Conservation (phyloP, 805 yeast species). For the Wickerhamomyces kurtzmanii region DNA sequence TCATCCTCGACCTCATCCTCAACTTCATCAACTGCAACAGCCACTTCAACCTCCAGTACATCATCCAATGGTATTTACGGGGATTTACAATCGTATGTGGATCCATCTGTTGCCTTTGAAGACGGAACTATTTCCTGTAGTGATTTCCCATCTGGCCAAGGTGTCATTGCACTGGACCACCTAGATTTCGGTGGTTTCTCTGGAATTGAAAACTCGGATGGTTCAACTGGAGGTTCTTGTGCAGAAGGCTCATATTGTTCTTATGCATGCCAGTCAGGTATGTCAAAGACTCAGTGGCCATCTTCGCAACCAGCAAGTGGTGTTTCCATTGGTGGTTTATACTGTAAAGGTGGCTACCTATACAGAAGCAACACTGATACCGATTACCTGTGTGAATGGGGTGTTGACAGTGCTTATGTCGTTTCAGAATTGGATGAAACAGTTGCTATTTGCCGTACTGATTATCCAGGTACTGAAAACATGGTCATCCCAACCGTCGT, state of each 20-base stretch:
- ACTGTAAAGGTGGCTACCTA: slow-evolving; percentile 76
- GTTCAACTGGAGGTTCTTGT: slow-evolving; percentile 56
- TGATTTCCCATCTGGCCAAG: slow-evolving; percentile 71
- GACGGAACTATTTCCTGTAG: slow-evolving; percentile 68
- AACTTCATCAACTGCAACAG: slow-evolving; percentile 12
- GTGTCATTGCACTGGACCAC: slow-evolving; percentile 68
- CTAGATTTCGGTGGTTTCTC: slow-evolving; percentile 79
- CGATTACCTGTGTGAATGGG: slow-evolving; percentile 82
- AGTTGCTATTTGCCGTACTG: slow-evolving; percentile 95
- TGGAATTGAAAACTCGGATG: slow-evolving; percentile 46
- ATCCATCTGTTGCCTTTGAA: slow-evolving; percentile 48
- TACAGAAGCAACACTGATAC: slow-evolving; percentile 67
- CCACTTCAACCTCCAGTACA: slow-evolving; percentile 20
- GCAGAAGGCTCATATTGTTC: slow-evolving; percentile 91
- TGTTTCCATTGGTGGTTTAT: slow-evolving; percentile 88
- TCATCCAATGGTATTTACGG: slow-evolving; percentile 33
- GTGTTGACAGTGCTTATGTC: slow-evolving; percentile 58
- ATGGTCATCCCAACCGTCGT: slow-evolving; percentile 93
- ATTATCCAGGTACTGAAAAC: slow-evolving; percentile 98
- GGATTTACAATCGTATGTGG: slow-evolving; percentile 44
- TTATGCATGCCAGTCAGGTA: slow-evolving; percentile 96
- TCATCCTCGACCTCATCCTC: slow-evolving; percentile 15
- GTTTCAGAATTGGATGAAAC: slow-evolving; percentile 50
- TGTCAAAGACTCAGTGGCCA: slow-evolving; percentile 99
- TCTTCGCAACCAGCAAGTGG: slow-evolving; percentile 78